Conservation (phyloP, 805 yeast genomes). For the Isabelozyma rhagii region DNA sequence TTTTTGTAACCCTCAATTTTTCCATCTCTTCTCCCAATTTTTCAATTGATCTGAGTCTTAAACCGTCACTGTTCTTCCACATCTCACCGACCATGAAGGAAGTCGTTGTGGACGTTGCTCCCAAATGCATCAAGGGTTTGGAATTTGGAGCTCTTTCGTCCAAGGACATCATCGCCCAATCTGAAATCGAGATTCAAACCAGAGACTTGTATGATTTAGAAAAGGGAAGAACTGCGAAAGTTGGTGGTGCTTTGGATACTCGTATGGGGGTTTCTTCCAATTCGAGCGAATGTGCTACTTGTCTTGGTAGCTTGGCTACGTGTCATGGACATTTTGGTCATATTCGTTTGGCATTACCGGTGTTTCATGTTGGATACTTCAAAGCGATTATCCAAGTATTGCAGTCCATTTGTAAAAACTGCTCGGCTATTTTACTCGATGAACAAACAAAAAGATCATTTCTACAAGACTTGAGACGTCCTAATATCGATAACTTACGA, state of each 20-base stretch:
- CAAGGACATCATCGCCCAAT: slow-evolving; percentile 85
- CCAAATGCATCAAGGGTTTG: slow-evolving; percentile 84
- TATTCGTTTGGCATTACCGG: slow-evolving; percentile 87
- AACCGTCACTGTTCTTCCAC: neutral
- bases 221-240: slow-evolving; percentile 79
- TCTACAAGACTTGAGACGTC: slow-evolving; percentile 76
- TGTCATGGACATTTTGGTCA: slow-evolving; percentile 99
- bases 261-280: slow-evolving; percentile 93
- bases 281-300: slow-evolving; percentile 81
- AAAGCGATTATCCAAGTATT: slow-evolving; percentile 83
- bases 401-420: slow-evolving; percentile 87
- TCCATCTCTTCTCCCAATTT: neutral
- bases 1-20: neutral
- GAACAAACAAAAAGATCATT: slow-evolving; percentile 69
- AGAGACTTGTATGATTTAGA: slow-evolving; percentile 91
- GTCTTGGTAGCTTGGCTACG: slow-evolving; percentile 86
- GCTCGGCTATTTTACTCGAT: slow-evolving; percentile 74
- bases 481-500: slow-evolving; percentile 84
- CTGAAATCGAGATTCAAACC: slow-evolving; percentile 90
- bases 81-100: slow-evolving; percentile 34
- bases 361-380: slow-evolving; percentile 96
- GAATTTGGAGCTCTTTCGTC: slow-evolving; percentile 94
- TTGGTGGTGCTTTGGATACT: slow-evolving; percentile 85
- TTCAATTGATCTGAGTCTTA: neutral
- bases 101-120: slow-evolving; percentile 72